Percentiles rank a stretch among this genome's conserved stretches.
Conservation (phyloP, 2,329 filamentous ascomycete genomes). For the Trichoderma aggressivum region DNA sequence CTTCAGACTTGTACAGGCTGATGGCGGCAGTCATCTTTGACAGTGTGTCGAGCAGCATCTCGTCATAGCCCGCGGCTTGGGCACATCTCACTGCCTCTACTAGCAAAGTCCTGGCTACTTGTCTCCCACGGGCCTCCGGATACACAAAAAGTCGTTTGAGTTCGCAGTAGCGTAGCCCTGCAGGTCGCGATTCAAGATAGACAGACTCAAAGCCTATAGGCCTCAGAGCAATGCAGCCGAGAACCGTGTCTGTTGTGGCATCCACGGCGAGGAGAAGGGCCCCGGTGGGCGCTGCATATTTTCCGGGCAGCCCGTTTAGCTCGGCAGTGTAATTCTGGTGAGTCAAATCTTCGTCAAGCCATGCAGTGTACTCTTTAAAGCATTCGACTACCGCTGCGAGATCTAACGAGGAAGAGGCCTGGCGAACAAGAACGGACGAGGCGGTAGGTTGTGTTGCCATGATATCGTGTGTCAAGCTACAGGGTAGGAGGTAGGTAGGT, state of each 20-base stretch:
- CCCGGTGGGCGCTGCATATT: slow-evolving; percentile 27
- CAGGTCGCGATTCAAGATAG: slow-evolving; percentile 4
- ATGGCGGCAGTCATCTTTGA: slow-evolving; percentile 26
- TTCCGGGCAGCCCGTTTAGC: slow-evolving; percentile 26
- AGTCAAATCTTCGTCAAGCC: slow-evolving; percentile 28
- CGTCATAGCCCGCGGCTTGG: slow-evolving; percentile 22
- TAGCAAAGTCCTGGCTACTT: slow-evolving; percentile 24
- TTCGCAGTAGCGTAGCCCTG: slow-evolving; percentile 23
- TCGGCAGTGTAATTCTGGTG: slow-evolving; percentile 29
- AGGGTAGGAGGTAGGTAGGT: background rate
- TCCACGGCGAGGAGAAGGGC: slow-evolving; percentile 27
- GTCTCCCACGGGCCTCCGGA: slow-evolving; percentile 27
- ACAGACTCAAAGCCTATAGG: slow-evolving; percentile 21
- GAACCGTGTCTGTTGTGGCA: slow-evolving; percentile 17
- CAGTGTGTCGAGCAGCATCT: slow-evolving; percentile 28
- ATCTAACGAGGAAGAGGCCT: slow-evolving; percentile 23
- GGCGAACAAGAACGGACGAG: slow-evolving; percentile 22
- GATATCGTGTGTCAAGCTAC: background rate
- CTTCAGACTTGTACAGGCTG: slow-evolving; percentile 26
- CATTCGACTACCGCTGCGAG: slow-evolving; percentile 23
- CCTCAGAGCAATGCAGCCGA: slow-evolving; percentile 29
- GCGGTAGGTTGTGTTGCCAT: background rate
- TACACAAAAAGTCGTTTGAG: slow-evolving; percentile 30
- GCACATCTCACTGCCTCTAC: slow-evolving; percentile 22
- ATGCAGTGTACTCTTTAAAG: slow-evolving; percentile 27